Base-by-base conservation (phyloP, 768 basidiomycete species). In the Phlebiopsis flavidoalba region DNA sequence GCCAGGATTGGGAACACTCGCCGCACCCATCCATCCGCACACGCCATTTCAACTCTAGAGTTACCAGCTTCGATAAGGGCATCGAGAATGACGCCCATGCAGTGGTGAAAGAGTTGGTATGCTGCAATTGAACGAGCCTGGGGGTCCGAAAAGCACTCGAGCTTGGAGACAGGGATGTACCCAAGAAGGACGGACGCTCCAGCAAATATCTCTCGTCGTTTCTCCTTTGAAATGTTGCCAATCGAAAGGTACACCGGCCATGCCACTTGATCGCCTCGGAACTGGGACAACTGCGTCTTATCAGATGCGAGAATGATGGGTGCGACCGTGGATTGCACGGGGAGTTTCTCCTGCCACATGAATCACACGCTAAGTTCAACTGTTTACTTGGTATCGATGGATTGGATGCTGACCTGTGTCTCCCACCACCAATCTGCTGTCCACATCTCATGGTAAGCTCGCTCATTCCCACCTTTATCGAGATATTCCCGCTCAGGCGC, bases 371-470 rank as follows among this genome's bases (percentile, higher is more conserved):
- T 15, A 40, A 48, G 0, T 37, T n/a, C 53, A 1, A 19, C 3
- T 3, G 5, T 53, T 57, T 22, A 11, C 14, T 49, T 19, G 8
- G 11, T n/a, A n/a, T 17, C n/a, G n/a, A 15, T 21, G 49, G 11
- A 51, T 17, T n/a, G n/a, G n/a, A 15, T 22, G 21, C 74, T 46
- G 56, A 82, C 81, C 71, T 83, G 82, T 0, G 71, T 75, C 5
- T 60, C 54, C 79, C 79, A 81, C 82, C 81, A 82, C 82, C 81
- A 83, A 52, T 69, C 60, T 1, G 43, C 69, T 1, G 67, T 67
- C 67, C 69, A 69, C 67, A 68, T 67, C 21, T 71, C 69, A 52
- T 63, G 57, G 15, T 55, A 54, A 0, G 65, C 14, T 2, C 61
- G 60, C 17, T 37, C 48, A 8, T 52, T 31, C 2, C 58, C 59